phyloP scores from a whole-genome alignment of 2,329 filamentous ascomycete genomes.

The Penicillium crustosum region DNA sequence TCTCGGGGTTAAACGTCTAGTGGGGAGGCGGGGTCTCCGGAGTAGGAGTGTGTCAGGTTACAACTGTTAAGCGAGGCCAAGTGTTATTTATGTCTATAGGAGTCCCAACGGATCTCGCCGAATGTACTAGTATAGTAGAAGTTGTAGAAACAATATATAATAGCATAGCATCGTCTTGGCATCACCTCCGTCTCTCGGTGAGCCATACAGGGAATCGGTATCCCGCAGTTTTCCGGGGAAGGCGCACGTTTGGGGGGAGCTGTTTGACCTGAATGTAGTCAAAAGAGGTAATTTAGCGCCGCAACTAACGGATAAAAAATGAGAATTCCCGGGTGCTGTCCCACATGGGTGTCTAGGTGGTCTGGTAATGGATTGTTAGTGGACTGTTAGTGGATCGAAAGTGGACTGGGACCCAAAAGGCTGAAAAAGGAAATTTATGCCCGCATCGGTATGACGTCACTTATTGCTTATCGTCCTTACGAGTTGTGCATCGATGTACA shows the following conservation, averaged over 20 bases:
- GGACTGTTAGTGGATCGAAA: neutral
- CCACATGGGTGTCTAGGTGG: neutral
- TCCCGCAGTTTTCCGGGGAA: constrained; percentile 21
- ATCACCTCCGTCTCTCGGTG: constrained; percentile 16
- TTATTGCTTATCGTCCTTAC: neutral
- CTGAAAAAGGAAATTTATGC: neutral
- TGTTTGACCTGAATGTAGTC: neutral
- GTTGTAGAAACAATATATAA: neutral
- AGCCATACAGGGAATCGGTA: constrained; percentile 24
- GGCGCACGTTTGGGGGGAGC: neutral
- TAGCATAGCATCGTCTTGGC: constrained; percentile 6
- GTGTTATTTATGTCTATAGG: neutral
- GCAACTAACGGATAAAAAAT: neutral
- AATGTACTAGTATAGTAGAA: neutral
- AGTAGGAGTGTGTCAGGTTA: constrained; percentile 2
- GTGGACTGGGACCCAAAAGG: neutral
- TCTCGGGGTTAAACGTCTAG: constrained; percentile 10
- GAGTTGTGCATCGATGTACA: neutral
- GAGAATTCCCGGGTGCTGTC: neutral
- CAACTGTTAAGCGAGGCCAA: constrained; percentile 2
- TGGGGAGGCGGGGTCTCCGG: constrained; percentile 26
- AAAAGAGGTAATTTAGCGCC: neutral
- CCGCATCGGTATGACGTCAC: constrained; percentile 1
- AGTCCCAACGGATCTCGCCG: neutral
- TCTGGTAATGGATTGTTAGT: neutral